These are phyloP conservation scores for Tetratostichococcus sp. DNA, from an alignment of 139 green algal species.

Conservation along the genomic window DNA sequence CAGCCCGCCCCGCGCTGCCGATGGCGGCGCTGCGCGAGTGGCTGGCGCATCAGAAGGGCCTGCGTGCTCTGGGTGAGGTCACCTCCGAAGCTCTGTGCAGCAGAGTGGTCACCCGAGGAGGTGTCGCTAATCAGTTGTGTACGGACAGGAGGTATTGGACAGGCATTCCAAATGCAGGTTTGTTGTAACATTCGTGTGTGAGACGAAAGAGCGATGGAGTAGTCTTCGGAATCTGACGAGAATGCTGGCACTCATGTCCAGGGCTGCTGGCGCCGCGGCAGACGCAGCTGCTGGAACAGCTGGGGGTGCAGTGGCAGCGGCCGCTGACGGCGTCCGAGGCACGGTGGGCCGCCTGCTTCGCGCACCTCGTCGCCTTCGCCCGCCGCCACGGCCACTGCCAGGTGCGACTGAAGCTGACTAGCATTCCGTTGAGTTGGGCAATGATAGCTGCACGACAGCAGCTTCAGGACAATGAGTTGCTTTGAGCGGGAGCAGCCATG, in stretches of 20 bases:
- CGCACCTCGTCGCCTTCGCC: not conserved
- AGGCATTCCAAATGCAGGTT: not conserved
- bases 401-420: too few relatives aligned
- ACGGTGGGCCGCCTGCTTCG: not conserved
- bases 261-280: not conserved
- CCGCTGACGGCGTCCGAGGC: not conserved
- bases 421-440: too few relatives aligned
- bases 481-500: too few relatives aligned
- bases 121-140: too few relatives aligned
- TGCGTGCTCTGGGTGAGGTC: constrained; percentile 28
- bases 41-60: constrained; percentile 38
- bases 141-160: too few relatives aligned
- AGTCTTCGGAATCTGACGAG: too few relatives aligned
- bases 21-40: constrained; percentile 21
- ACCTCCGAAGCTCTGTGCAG: too few relatives aligned
- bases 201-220: too few relatives aligned
- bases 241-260: not conserved
- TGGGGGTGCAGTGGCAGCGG: not conserved
- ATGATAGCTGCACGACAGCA: too few relatives aligned
- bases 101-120: too few relatives aligned
- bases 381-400: not conserved
- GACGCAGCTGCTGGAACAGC: not conserved
- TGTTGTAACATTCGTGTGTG: too few relatives aligned
- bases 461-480: too few relatives aligned
- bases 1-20: not conserved